phyloP scores from a whole-genome alignment of 495 filamentous ascomycete species.

The Corynascus novoguineensis region DNA sequence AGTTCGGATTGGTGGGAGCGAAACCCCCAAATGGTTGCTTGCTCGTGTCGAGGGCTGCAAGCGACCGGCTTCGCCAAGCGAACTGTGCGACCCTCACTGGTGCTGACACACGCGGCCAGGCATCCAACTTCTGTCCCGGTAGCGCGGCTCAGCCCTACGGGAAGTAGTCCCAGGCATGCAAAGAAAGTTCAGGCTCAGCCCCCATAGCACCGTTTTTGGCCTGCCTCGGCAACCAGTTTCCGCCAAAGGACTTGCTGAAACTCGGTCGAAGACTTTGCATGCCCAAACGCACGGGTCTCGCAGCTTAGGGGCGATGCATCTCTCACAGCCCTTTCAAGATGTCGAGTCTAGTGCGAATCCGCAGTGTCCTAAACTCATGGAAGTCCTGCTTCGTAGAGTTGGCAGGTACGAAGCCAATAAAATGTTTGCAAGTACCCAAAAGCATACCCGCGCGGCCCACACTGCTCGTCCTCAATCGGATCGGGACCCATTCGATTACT shows the following conservation, averaged over 20 bases:
- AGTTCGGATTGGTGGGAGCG: slow-evolving; percentile 1
- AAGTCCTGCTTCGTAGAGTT: too few relatives aligned
- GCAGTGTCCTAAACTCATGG: slow-evolving; percentile 1
- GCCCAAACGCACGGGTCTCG: slow-evolving; percentile 6
- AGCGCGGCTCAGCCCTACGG: slow-evolving; percentile 20
- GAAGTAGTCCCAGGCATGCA: background rate
- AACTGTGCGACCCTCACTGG: slow-evolving; percentile 8
- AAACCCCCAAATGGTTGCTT: background rate
- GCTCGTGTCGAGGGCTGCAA: slow-evolving; percentile 14
- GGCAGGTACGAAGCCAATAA: too few relatives aligned
- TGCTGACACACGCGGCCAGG: slow-evolving; percentile 20
- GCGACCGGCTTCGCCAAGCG: slow-evolving; percentile 13
- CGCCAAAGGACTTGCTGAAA: background rate
- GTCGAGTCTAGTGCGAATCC: background rate
- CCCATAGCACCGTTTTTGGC: slow-evolving; percentile 9
- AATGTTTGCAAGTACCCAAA: background rate
- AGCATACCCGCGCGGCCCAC: background rate
- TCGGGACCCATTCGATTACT: slow-evolving; percentile 9
- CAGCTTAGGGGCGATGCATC: slow-evolving; percentile 8
- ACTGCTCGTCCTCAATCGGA: background rate
- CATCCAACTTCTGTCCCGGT: slow-evolving; percentile 5
- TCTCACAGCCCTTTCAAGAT: slow-evolving; percentile 2
- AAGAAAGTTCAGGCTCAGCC: slow-evolving; percentile 4
- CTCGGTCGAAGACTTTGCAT: slow-evolving; percentile 9
- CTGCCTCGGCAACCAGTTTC: slow-evolving; percentile 8